Evolutionary conservation across 2,329 filamentous ascomycete genomes (phyloP).

Genomic region (Penicillium sp.): DNA sequence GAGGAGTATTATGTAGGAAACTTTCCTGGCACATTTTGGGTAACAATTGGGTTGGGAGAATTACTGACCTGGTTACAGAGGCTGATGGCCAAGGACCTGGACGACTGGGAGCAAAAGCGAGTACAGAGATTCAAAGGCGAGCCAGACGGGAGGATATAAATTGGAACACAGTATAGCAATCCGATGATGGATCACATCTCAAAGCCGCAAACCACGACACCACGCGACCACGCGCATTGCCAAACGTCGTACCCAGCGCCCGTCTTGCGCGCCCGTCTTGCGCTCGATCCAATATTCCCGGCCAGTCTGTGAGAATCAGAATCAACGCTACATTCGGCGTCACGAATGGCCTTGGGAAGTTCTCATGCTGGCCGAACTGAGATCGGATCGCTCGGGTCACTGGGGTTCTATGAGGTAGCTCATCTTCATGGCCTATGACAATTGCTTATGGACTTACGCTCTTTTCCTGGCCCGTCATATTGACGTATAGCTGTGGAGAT

Average conservation of each 20-base stretch:
- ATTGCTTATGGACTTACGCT: neutral
- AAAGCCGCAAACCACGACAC: neutral
- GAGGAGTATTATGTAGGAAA: constrained; percentile 49
- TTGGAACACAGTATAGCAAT: neutral
- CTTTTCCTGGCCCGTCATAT: neutral
- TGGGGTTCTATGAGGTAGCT: neutral
- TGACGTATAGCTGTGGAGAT: neutral
- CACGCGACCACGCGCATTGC: neutral
- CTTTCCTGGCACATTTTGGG: neutral
- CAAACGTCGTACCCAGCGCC: neutral
- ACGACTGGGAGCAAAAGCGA: constrained; percentile 95
- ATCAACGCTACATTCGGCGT: neutral
- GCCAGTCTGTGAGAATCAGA: neutral
- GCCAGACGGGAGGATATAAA: constrained; percentile 74
- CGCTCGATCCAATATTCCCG: neutral
- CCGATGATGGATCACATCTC: neutral
- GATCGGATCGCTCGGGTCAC: neutral
- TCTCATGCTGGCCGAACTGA: neutral
- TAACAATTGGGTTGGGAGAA: neutral
- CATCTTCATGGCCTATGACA: neutral
- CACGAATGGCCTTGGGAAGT: neutral
- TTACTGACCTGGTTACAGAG: constrained; percentile 52
- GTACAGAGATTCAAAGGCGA: constrained; percentile 88
- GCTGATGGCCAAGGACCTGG: constrained; percentile 82
- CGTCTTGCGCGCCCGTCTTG: neutral